Evolutionary conservation across 192 early-diverging fungal species (phyloP).

Genomic region (Linnemannia hyalina): DNA sequence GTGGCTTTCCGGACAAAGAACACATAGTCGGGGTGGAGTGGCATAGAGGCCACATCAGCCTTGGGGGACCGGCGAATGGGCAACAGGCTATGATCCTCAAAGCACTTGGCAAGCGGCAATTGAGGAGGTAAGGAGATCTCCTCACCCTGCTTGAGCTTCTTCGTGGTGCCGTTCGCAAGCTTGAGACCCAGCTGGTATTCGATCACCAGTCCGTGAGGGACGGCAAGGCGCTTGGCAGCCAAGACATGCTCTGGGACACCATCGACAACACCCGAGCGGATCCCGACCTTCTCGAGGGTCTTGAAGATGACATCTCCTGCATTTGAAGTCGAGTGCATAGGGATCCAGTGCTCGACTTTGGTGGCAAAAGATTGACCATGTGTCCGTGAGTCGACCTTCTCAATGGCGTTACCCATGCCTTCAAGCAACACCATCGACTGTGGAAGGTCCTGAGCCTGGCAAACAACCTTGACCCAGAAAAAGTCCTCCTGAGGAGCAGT

Average conservation of each 20-base stretch:
- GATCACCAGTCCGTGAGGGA: conserved; percentile 47
- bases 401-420: conserved; percentile 40
- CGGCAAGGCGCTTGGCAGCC: conserved; percentile 30
- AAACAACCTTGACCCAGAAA: conserved; percentile 56
- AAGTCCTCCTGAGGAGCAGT: conserved; percentile 47
- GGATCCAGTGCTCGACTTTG: conserved; percentile 58
- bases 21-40: conserved; percentile 33
- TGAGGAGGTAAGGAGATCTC: conserved; percentile 38
- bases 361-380: conserved; percentile 40
- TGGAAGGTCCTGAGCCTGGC: conserved; percentile 52
- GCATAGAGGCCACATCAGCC: conserved; percentile 55
- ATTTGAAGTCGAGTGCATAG: conserved; percentile 57
- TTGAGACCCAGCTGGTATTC: conserved; percentile 41
- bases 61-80: conserved; percentile 46
- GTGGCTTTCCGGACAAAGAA: conserved; percentile 51
- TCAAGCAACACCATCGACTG: conserved; percentile 48
- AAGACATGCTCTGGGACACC: conserved; percentile 52
- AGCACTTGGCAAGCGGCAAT: conserved; percentile 19
- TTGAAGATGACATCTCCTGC: conserved; percentile 64
- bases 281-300: conserved; percentile 66
- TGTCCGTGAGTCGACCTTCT: conserved; percentile 34
- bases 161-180: conserved; percentile 9
- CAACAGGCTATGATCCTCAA: conserved; percentile 38
- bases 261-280: conserved; percentile 61
- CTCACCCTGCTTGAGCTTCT: conserved; percentile 30